These are phyloP conservation scores for Plectranthus barbatus DNA, from an alignment of 257 asterid genomes.

Conservation along the genomic window DNA sequence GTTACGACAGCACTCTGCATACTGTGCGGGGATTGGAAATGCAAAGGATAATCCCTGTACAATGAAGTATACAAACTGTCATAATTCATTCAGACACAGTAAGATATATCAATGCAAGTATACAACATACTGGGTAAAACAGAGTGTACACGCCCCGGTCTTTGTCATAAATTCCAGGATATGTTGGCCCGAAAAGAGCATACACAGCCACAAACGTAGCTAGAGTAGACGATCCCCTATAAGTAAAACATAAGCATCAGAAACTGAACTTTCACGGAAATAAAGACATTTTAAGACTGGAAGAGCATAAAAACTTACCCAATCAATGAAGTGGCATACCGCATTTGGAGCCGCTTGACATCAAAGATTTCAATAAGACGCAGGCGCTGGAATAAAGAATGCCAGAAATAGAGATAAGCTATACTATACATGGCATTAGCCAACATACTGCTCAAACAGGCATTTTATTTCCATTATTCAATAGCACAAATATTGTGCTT, in stretches of 20 bases:
- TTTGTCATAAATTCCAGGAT: conserved; percentile 77
- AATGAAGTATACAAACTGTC: conserved; percentile 9
- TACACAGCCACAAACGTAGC: conserved; percentile 88
- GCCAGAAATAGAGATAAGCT: conserved; percentile 9
- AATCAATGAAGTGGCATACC: conserved; percentile 67
- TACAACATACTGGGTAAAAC: conserved; percentile 72
- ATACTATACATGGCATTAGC: not conserved
- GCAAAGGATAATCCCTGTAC: conserved; percentile 82
- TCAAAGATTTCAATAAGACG: conserved; percentile 81
- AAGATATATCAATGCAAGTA: not conserved
- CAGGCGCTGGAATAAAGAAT: conserved; percentile 43
- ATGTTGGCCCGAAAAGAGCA: conserved; percentile 79
- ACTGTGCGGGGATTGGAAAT: conserved; percentile 72
- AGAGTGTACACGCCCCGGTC: conserved; percentile 69
- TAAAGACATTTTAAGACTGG: not conserved
- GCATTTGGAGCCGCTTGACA: conserved; percentile 78
- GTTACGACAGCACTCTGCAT: conserved; percentile 53
- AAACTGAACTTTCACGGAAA: not conserved
- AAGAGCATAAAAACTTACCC: conserved; percentile 44
- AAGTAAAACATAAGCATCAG: conserved; percentile 19
- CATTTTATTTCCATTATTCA: not conserved
- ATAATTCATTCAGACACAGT: not conserved
- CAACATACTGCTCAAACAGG: not conserved
- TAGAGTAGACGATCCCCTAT: conserved; percentile 66
- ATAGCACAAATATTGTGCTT: not conserved